Evolutionary conservation across 805 yeast species (phyloP).

Genomic region (Ogataea trehaloabstinens): DNA sequence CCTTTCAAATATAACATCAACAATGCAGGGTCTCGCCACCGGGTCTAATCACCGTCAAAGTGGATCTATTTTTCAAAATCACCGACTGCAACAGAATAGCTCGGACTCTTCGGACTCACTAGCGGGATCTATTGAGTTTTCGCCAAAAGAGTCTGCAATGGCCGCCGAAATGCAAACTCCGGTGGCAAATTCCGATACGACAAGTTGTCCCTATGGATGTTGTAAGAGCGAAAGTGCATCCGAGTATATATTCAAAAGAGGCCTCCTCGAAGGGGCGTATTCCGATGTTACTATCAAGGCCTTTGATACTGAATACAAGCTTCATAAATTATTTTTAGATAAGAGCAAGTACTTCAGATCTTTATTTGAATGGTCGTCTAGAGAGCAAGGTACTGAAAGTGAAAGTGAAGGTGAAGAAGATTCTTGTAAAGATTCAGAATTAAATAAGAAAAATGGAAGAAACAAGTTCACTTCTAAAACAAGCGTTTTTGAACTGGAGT

Average conservation of each 20-base stretch:
- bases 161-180: constrained; percentile 1
- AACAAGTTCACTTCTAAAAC: background rate
- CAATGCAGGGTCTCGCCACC: background rate
- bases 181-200: constrained; percentile 5
- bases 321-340: constrained; percentile 46
- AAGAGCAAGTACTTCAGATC: constrained; percentile 47
- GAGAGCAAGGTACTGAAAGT: background rate
- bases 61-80: background rate
- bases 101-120: constrained; percentile 3
- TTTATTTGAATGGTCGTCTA: constrained; percentile 43
- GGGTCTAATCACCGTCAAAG: background rate
- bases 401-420: constrained; percentile 7
- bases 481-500: constrained; percentile 29
- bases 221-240: constrained; percentile 21
- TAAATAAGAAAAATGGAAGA: background rate
- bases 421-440: constrained; percentile 3
- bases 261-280: constrained; percentile 44
- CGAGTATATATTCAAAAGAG: constrained; percentile 37
- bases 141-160: constrained; percentile 8
- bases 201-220: constrained; percentile 28
- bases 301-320: constrained; percentile 41
- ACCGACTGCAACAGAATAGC: background rate
- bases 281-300: constrained; percentile 49
- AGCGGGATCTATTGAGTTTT: constrained; percentile 11
- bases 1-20: background rate